phyloP scores from a whole-genome alignment of 2,329 filamentous ascomycete species.

The Alternaria sp. region DNA sequence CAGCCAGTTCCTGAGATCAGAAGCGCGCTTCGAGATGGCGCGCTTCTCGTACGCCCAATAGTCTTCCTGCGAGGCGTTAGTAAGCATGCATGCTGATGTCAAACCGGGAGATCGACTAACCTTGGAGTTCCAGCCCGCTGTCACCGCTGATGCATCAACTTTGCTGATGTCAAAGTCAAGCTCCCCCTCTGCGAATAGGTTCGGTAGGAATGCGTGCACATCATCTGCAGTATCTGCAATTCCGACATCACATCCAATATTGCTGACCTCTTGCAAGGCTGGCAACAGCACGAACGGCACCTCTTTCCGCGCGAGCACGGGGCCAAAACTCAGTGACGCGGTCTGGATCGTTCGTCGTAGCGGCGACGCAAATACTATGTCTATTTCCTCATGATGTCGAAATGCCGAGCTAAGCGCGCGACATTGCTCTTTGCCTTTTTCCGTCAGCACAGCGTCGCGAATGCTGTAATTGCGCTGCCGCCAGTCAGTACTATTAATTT shows the following conservation, averaged over 20 bases:
- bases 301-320: conserved; percentile 45
- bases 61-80: conserved; percentile 27
- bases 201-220: conserved; percentile 49
- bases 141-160: conserved; percentile 68
- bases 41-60: conserved; percentile 39
- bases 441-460: conserved; percentile 79
- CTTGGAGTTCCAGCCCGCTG: conserved; percentile 76
- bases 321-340: conserved; percentile 71
- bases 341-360: conserved; percentile 83
- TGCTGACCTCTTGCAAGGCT: conserved; percentile 78
- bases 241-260: conserved; percentile 78
- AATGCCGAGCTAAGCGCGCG: conserved; percentile 66
- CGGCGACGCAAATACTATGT: conserved; percentile 77
- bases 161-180: conserved; percentile 54
- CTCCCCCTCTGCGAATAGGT: conserved; percentile 62
- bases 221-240: conserved; percentile 48
- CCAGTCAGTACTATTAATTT: neutral
- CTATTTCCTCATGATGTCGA: conserved; percentile 63
- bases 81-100: conserved; percentile 6
- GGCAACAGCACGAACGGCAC: conserved; percentile 68
- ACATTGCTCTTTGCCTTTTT: conserved; percentile 79
- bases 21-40: conserved; percentile 38
- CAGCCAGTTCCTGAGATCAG: conserved; percentile 36
- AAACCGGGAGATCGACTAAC: conserved; percentile 16
- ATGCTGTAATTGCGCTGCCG: conserved; percentile 70